Conservation (phyloP, 2,329 filamentous ascomycete species). For the Sporothrix schenckii region DNA sequence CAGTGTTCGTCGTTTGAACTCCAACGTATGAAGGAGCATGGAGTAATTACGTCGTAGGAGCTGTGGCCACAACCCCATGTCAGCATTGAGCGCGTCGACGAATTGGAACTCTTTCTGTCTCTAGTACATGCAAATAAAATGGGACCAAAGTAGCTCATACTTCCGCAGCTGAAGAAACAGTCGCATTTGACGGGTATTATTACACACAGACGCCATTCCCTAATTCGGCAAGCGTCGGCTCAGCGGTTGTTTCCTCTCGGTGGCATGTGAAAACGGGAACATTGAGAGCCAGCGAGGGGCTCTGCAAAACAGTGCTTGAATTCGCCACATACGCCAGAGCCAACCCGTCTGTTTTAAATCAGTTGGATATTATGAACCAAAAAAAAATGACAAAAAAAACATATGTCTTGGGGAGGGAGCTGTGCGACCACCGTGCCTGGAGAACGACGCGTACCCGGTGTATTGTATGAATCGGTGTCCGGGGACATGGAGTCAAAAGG, state of each 20-base stretch:
- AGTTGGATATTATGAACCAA: no score
- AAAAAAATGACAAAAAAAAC: no score
- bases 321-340: no score
- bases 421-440: neutral
- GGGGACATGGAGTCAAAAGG: neutral
- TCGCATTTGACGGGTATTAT: conserved; percentile 10
- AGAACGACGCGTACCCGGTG: neutral
- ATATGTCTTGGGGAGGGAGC: no score
- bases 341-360: no score
- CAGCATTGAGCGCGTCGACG: neutral
- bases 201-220: conserved; percentile 9
- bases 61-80: neutral
- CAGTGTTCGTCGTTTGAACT: no score
- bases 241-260: conserved; percentile 3
- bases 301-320: neutral
- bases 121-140: neutral
- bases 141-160: neutral
- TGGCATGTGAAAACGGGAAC: conserved; percentile 27
- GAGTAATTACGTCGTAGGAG: neutral
- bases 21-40: neutral
- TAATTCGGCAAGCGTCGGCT: conserved; percentile 30
- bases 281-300: neutral
- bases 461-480: neutral
- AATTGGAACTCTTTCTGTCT: neutral
- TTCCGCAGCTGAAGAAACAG: neutral